Percentiles rank a stretch among this genome's conserved stretches.
Evolutionary conservation across 805 yeast species (phyloP).

Genomic region (Metschnikowia drakensbergensis): DNA sequence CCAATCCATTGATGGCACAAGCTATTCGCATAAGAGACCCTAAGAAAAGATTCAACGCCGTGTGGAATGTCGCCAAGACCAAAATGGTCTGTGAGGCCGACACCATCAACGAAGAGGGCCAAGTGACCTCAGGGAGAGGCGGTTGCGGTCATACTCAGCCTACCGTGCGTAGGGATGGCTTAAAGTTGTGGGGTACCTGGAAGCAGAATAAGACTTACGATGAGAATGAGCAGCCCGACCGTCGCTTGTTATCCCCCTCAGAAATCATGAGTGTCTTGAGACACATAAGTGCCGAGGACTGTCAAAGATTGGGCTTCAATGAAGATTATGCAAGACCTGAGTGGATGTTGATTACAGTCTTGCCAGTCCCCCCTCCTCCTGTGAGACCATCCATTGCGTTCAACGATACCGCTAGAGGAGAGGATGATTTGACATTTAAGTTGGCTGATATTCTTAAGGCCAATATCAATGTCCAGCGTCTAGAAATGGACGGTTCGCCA

Average conservation of each 20-base stretch:
- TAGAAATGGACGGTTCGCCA: constrained; percentile 98
- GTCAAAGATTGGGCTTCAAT: constrained; percentile 78
- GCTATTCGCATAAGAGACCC: constrained; percentile 90
- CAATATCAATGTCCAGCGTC: constrained; percentile 91
- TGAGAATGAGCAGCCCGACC: constrained; percentile 87
- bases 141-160: constrained; percentile 99
- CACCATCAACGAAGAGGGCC: constrained; percentile 55
- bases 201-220: constrained; percentile 79
- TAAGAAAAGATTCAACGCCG: constrained; percentile 93
- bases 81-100: constrained; percentile 96
- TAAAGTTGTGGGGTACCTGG: constrained; percentile 98
- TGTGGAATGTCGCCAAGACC: constrained; percentile 88
- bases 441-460: constrained; percentile 96
- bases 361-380: constrained; percentile 99
- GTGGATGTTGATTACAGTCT: constrained; percentile 95
- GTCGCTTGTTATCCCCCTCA: constrained; percentile 78
- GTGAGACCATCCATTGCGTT: constrained; percentile 98
- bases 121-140: constrained; percentile 65
- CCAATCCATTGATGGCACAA: constrained; percentile 76
- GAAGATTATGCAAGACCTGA: constrained; percentile 98
- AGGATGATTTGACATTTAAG: constrained; percentile 97
- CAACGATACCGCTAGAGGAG: constrained; percentile 97
- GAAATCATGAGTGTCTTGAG: constrained; percentile 89
- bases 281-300: constrained; percentile 84
- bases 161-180: constrained; percentile 89